Conservation (phyloP, 2,329 filamentous ascomycete genomes). For the Coniochaeta prunicola region DNA sequence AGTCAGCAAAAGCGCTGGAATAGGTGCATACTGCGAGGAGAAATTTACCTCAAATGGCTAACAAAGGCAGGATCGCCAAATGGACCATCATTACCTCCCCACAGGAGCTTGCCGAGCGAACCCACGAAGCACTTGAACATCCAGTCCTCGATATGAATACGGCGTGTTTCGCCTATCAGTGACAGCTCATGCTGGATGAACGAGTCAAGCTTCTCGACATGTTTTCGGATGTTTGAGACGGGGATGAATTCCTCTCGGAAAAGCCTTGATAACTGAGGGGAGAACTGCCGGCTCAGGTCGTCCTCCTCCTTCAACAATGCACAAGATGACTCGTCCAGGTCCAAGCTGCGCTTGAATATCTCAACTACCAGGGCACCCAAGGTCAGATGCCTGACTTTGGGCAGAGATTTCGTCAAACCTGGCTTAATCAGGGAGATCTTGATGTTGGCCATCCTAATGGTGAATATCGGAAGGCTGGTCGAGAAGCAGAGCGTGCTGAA, state of each 20-base stretch:
- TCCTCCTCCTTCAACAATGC: constrained; percentile 6
- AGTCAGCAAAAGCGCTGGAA: neutral
- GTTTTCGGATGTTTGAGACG: constrained; percentile 1
- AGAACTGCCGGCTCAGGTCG: constrained; percentile 3
- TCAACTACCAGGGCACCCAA: constrained; percentile 3
- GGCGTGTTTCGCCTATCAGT: neutral
- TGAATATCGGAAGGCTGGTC: constrained; percentile 3
- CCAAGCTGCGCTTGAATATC: constrained; percentile 6
- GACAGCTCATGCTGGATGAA: constrained; percentile 1
- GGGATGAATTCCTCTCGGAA: constrained; percentile 10
- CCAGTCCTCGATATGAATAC: constrained; percentile 7
- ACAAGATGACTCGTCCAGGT: constrained; percentile 5
- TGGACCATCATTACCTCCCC: constrained; percentile 4
- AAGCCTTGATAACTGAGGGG: constrained; percentile 3
- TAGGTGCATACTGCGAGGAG: neutral
- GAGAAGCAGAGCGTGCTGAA: constrained; percentile 5
- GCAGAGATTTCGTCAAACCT: neutral
- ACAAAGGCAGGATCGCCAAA: neutral
- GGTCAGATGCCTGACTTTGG: constrained; percentile 3
- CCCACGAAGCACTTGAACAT: constrained; percentile 7
- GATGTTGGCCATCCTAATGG: constrained; percentile 4
- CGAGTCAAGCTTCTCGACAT: constrained; percentile 4
- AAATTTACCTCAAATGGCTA: neutral
- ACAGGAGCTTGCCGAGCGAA: constrained; percentile 6
- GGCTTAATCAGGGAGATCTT: constrained; percentile 3